Base-by-base conservation (phyloP, 2,329 filamentous ascomycete genomes). In the Fusarium bulbicola region DNA sequence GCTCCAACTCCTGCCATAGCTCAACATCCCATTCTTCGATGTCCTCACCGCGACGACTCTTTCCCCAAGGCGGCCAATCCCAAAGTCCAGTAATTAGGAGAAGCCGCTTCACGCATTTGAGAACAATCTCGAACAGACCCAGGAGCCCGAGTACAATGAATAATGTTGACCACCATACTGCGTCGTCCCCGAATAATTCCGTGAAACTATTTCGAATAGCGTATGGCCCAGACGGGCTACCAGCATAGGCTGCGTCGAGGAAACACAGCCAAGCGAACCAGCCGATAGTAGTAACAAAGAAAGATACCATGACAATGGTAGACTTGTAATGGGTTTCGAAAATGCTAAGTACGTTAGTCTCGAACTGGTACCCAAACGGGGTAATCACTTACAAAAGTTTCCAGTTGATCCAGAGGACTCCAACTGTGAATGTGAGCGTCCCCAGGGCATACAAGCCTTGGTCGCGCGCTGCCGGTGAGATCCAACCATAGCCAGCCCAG, bases 311-410 rank as follows among this genome's bases (percentile, higher is more conserved):
- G 37, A 93, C 90, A 34, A 94, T 86, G 62, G 87, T 76, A 2
- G 91, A 90, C 77, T 94, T 94, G 84, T 92, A 91, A 81, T 95
- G 92, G 15, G 92, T 92, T 82, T 96, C 93, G 59, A 97, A 86
- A 68, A 93, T 88, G 73, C 90, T 82, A 74, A 24, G 16, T 28
- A 6, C 8, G 63, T 80, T 75, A 81, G 81, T 40, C 34, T 53
- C 34, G 15, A 7, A 36, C 45, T 16, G 28, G 12, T 20, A 30
- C 28, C 37, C 3, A 16, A 6, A 15, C 28, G 14, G 21, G 30
- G 10, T 14, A n/a, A 24, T 21, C 43, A 86, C 89, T 84, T 83
- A 91, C 86, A 95, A 91, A 58, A 95, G 86, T 82, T 96, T 96
- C 81, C 88, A 85, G 75, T 92, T 92, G 80, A 95, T 94, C 81